A percentile compares a stretch with the other conserved stretches of the same genome.
phyloP scores from a whole-genome alignment of 1,284 basidiomycete genomes.

The Fistulina hepatica region DNA sequence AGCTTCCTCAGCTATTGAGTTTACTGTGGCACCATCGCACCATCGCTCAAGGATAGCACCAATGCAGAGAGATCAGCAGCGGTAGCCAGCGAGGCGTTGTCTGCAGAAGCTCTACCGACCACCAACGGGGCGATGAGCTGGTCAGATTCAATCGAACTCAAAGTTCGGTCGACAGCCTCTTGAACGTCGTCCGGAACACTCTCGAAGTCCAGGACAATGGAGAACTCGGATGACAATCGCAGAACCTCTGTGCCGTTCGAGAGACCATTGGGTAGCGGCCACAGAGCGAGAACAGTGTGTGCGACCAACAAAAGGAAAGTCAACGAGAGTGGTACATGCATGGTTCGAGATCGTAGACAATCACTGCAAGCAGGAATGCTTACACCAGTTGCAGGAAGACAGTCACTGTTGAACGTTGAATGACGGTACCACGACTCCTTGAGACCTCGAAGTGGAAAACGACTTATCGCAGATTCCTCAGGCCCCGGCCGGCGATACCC shows the following conservation, averaged over 20 bases:
- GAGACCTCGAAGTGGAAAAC: too few species aligned
- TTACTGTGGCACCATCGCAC: constrained; percentile 22
- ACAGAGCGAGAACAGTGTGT: too few species aligned
- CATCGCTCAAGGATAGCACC: constrained; percentile 30
- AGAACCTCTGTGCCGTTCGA: constrained; percentile 22
- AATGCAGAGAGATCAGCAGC: constrained; percentile 25
- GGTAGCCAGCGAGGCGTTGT: constrained; percentile 22
- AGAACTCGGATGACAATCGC: constrained; percentile 27
- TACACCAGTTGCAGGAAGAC: too few species aligned
- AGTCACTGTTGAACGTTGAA: too few species aligned
- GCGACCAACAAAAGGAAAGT: too few species aligned
- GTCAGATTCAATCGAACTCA: constrained; percentile 33
- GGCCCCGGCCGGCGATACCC: too few species aligned
- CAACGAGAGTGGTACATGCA: too few species aligned
- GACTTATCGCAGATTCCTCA: too few species aligned
- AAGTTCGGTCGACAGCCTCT: constrained; percentile 33
- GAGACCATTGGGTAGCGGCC: constrained; percentile 27
- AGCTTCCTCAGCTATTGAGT: constrained; percentile 44
- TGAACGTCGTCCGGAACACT: constrained; percentile 35
- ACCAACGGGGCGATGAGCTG: constrained; percentile 34
- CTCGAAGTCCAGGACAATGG: constrained; percentile 26
- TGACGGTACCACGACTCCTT: too few species aligned
- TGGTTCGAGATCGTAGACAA: too few species aligned
- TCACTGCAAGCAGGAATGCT: too few species aligned
- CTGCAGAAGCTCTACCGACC: constrained; percentile 36